phyloP scores from a whole-genome alignment of 495 filamentous ascomycete genomes.

The Penicillium nucicola region DNA sequence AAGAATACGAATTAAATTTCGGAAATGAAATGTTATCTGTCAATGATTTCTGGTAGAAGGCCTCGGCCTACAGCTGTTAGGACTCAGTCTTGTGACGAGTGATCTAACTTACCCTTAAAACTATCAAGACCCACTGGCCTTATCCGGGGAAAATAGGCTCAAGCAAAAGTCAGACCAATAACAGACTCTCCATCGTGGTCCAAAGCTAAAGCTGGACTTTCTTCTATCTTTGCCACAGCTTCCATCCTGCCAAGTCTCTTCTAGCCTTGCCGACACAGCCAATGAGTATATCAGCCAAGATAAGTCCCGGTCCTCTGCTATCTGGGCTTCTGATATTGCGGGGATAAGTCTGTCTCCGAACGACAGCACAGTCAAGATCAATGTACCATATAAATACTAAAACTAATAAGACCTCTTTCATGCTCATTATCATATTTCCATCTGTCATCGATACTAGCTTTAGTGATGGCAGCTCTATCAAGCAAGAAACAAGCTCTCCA shows the following conservation, averaged over 20 bases:
- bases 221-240: neutral
- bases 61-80: neutral
- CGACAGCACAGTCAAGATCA: neutral
- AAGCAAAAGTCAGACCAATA: neutral
- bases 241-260: slow-evolving; percentile 8
- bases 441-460: no score
- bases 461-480: neutral
- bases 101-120: no score
- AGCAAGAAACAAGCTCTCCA: neutral
- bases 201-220: neutral
- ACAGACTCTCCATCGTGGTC: neutral
- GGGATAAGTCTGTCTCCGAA: slow-evolving; percentile 3
- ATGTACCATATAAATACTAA: slow-evolving; percentile 2
- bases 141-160: slow-evolving; percentile 7
- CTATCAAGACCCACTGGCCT: neutral
- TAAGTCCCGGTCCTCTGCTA: neutral
- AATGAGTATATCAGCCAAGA: slow-evolving; percentile 6
- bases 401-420: neutral
- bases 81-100: neutral
- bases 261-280: slow-evolving; percentile 25
- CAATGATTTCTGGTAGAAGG: no score
- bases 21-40: no score
- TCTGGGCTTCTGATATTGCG: slow-evolving; percentile 5
- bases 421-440: no score
- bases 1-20: no score